Conservation (phyloP, 345 rosid species). For the Lepidium aucheri region DNA sequence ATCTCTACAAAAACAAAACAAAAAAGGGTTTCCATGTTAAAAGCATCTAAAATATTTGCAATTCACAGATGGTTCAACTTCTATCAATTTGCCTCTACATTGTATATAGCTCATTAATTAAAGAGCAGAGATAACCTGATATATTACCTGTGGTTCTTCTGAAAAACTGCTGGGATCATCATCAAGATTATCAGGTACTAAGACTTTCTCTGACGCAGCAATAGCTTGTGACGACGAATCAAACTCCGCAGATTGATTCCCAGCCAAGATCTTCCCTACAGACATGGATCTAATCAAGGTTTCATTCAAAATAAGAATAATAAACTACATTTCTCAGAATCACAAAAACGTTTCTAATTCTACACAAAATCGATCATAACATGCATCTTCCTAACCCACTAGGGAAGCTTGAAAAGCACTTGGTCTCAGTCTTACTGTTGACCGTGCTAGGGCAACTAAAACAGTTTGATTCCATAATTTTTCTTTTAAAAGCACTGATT, state of each 20-base stretch:
- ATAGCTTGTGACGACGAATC: conserved; percentile 44
- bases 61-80: background rate
- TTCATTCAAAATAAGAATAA: background rate
- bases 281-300: conserved; percentile 23
- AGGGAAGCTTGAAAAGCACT: background rate
- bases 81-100: background rate
- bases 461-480: background rate
- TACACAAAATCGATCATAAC: background rate
- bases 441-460: background rate
- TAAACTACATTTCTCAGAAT: background rate
- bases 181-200: conserved; percentile 49
- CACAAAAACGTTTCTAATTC: background rate
- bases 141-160: conserved; percentile 53
- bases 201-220: conserved; percentile 52
- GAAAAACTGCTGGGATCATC: conserved; percentile 35
- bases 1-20: conserved; percentile 26
- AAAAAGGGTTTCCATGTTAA: background rate
- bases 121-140: conserved; percentile 3
- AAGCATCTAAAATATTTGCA: background rate
- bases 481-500: background rate
- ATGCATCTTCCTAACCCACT: background rate
- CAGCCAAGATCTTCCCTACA: conserved; percentile 82
- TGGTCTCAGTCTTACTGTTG: background rate
- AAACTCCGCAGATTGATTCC: conserved; percentile 41
- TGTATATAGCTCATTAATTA: conserved; percentile 4